phyloP scores from a whole-genome alignment of 257 asterid genomes.

The Anisodus acutangulus region DNA sequence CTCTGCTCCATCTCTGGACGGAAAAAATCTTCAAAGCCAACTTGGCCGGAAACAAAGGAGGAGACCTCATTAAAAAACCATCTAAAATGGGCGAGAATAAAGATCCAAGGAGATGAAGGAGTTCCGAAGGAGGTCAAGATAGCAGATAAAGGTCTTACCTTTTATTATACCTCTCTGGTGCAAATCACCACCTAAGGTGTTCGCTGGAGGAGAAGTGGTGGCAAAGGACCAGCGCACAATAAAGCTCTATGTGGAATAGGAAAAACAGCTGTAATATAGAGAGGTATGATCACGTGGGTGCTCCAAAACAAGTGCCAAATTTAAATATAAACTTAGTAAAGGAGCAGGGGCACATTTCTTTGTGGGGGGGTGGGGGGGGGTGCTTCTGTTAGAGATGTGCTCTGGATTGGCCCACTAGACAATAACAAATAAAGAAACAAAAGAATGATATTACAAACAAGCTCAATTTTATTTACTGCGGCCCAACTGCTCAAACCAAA shows the following conservation, averaged over 20 bases:
- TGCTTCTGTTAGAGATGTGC: too few relatives aligned
- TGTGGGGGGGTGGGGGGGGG: too few relatives aligned
- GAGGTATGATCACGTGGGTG: background rate
- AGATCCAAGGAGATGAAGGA: background rate
- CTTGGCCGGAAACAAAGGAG: background rate
- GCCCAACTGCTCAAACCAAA: too few relatives aligned
- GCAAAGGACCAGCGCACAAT: background rate
- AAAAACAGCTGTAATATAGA: background rate
- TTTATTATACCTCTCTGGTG: background rate
- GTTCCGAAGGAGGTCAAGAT: background rate
- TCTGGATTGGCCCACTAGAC: too few relatives aligned
- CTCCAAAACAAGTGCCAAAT: background rate
- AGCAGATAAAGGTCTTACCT: background rate
- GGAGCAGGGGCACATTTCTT: background rate
- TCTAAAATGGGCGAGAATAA: constrained; percentile 1
- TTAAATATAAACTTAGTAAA: background rate
- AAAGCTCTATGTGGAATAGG: background rate
- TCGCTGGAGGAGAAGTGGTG: background rate
- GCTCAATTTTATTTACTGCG: too few relatives aligned
- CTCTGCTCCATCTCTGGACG: background rate
- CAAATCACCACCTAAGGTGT: background rate
- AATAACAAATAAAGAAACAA: too few relatives aligned
- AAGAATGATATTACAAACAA: too few relatives aligned
- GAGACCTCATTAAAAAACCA: background rate
- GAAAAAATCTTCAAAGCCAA: background rate